These are phyloP conservation scores for Vigna nakashimae DNA, from an alignment of 306 rosid species.

Conservation along the genomic window DNA sequence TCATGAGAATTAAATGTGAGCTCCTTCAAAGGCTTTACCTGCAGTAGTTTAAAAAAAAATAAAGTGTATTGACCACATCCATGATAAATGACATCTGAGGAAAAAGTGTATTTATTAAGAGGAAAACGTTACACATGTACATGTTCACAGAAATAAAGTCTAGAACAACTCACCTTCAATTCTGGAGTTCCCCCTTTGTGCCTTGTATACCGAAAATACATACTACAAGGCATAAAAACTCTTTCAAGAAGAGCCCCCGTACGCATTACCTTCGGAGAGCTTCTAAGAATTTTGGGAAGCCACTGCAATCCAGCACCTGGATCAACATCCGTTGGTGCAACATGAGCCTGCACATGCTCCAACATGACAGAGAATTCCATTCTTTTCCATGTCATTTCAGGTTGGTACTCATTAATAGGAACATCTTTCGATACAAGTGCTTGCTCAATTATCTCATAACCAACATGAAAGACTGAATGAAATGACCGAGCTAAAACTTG, in stretches of 20 bases:
- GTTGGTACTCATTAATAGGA: slow-evolving; percentile 73
- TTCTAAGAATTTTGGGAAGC: slow-evolving; percentile 94
- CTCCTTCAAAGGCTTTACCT: slow-evolving; percentile 98
- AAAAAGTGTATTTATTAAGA: slow-evolving; percentile 14
- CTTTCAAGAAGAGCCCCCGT: slow-evolving; percentile 99
- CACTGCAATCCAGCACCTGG: slow-evolving; percentile 99
- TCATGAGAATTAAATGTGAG: slow-evolving; percentile 85
- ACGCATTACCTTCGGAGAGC: slow-evolving; percentile 98
- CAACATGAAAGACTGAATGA: slow-evolving; percentile 93
- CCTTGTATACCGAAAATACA: slow-evolving; percentile 96
- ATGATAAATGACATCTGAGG: slow-evolving; percentile 25
- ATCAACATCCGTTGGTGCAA: slow-evolving; percentile 99
- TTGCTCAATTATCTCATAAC: slow-evolving; percentile 91
- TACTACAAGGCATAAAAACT: slow-evolving; percentile 98
- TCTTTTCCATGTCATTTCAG: slow-evolving; percentile 97
- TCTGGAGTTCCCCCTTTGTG: slow-evolving; percentile 99
- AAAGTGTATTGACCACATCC: slow-evolving; percentile 31
- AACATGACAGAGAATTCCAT: slow-evolving; percentile 94
- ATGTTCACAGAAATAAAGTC: slow-evolving; percentile 20
- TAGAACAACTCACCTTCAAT: slow-evolving; percentile 63
- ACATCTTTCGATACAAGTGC: slow-evolving; percentile 76
- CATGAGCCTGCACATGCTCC: slow-evolving; percentile 99
- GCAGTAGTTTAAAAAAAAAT: slow-evolving; percentile 42
- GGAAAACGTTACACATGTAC: background rate
- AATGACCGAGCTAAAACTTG: slow-evolving; percentile 95